Percentiles rank a stretch among this genome's conserved stretches.
phyloP scores from a whole-genome alignment of 441 rosid species.

The Corymbia citriodora region DNA sequence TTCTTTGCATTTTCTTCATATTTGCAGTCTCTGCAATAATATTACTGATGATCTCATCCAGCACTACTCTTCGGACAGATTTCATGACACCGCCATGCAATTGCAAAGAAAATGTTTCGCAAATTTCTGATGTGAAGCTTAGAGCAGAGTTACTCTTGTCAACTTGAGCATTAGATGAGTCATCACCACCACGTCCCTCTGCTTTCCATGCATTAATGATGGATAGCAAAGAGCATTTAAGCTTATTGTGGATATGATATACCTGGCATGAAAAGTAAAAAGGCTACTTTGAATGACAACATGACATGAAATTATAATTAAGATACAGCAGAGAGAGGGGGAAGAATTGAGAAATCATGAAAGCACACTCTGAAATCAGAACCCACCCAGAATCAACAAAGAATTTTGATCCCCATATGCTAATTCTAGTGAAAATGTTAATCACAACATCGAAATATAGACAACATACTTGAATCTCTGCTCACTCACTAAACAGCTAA shows the following conservation, averaged over 20 bases:
- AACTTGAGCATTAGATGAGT: slow-evolving; percentile 19
- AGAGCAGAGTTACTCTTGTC: slow-evolving; percentile 24
- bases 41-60: slow-evolving; percentile 75
- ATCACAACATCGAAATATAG: not conserved
- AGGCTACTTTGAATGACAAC: not conserved
- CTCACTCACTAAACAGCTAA: not conserved
- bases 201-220: slow-evolving; percentile 48
- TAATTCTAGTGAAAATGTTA: not conserved
- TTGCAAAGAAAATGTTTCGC: slow-evolving; percentile 72
- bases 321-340: not conserved
- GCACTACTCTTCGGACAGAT: slow-evolving; percentile 68
- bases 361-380: not conserved
- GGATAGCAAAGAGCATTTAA: slow-evolving; percentile 45
- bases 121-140: slow-evolving; percentile 46
- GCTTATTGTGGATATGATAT: slow-evolving; percentile 53
- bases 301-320: not conserved
- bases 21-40: slow-evolving; percentile 47
- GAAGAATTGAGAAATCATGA: not conserved
- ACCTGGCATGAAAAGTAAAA: slow-evolving; percentile 45
- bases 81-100: slow-evolving; percentile 78
- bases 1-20: slow-evolving; percentile 42
- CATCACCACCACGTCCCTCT: slow-evolving; percentile 16
- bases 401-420: not conserved
- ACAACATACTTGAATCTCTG: not conserved
- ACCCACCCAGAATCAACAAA: not conserved